Base-by-base conservation (phyloP, 2,329 filamentous ascomycete species). In the Fusarium ambrosium region DNA sequence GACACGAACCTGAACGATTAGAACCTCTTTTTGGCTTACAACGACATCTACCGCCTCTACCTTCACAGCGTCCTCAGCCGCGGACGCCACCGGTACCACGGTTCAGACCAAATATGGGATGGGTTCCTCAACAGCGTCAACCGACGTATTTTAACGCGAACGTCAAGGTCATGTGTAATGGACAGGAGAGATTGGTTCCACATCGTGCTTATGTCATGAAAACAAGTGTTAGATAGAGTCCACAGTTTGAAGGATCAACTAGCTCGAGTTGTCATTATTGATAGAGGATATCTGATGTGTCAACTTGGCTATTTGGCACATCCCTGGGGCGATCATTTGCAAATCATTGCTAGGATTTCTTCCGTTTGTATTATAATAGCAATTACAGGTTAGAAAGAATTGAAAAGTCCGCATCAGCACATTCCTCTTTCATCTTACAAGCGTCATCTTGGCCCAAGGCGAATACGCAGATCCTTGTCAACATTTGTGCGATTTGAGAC, bases 21-120 rank as follows among this genome's bases (percentile, higher is more conserved):
- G 77, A 78, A 3, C 75, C 75, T 13, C 59, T 79, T 1, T 75
- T 78, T 36, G 61, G 64, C 1, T 48, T 55, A 20, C 27, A 32
- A 14, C 3, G 6, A 11, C 48, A 24, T 2, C 14, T 48, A 0
- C 55, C 64, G 8, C 53, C 43, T 48, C 20, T 72, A 3, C 68
- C 24, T 1, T 36, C 18, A 1, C 22, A 69, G 2, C 70, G 63
- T 4, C 16, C 53, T 6, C 64, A 62, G 1, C 18, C 5, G 3
- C 36, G 59, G 3, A 37, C 11, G 2, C 5, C 11, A 20, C 32
- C 22, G 4, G 22, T 9, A 2, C 34, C 43, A 8, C 10, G 39
- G 0, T 60, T 29, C n/a, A 61, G 43, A n/a, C 51, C 51, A 11
- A 61, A 64, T 2, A 5, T 58, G 22, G 41, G 32, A 10, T 67